Conservation (phyloP, 352 stramenopile genomes). For the Globisporangium alternatum region DNA sequence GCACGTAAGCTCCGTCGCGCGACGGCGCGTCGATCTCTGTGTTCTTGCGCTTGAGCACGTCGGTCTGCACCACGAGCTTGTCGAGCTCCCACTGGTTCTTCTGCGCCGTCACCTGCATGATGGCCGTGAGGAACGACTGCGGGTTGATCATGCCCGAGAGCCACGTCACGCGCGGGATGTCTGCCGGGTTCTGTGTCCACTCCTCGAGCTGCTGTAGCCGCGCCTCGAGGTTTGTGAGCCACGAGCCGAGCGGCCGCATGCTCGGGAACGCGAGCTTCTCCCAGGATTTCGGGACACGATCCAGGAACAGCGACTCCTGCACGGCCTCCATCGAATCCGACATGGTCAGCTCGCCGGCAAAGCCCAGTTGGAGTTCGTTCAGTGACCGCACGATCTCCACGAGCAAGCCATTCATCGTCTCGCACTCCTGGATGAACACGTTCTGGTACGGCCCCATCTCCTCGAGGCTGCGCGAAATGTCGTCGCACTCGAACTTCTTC, state of each 20-base stretch:
- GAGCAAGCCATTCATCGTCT: slow-evolving; percentile 96
- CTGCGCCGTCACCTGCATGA: slow-evolving; percentile 97
- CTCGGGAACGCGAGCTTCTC: slow-evolving; percentile 95
- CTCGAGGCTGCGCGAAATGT: slow-evolving; percentile 92
- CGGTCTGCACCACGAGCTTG: slow-evolving; percentile 96
- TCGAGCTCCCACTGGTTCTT: slow-evolving; percentile 97
- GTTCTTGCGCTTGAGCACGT: slow-evolving; percentile 94
- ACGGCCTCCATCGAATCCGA: slow-evolving; percentile 96
- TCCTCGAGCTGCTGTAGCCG: slow-evolving; percentile 94
- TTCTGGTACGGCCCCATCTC: slow-evolving; percentile 95
- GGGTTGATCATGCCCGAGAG: slow-evolving; percentile 94
- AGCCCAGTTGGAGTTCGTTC: slow-evolving; percentile 95
- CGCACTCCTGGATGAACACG: slow-evolving; percentile 98
- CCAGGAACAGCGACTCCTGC: slow-evolving; percentile 92
- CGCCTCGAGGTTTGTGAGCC: slow-evolving; percentile 92
- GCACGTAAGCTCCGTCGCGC: slow-evolving; percentile 94
- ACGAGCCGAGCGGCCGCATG: slow-evolving; percentile 87
- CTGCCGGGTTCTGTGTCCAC: slow-evolving; percentile 94
- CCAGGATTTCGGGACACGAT: slow-evolving; percentile 93
- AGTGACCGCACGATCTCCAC: slow-evolving; percentile 95
- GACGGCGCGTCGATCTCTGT: slow-evolving; percentile 88
- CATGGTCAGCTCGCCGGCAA: slow-evolving; percentile 97
- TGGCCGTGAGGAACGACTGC: slow-evolving; percentile 96
- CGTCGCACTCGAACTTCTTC: slow-evolving; percentile 97
- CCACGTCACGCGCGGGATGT: slow-evolving; percentile 97